These are phyloP conservation scores for Stephanodiscus triporus DNA, from an alignment of 108 stramenopile species.

Conservation along the genomic window DNA sequence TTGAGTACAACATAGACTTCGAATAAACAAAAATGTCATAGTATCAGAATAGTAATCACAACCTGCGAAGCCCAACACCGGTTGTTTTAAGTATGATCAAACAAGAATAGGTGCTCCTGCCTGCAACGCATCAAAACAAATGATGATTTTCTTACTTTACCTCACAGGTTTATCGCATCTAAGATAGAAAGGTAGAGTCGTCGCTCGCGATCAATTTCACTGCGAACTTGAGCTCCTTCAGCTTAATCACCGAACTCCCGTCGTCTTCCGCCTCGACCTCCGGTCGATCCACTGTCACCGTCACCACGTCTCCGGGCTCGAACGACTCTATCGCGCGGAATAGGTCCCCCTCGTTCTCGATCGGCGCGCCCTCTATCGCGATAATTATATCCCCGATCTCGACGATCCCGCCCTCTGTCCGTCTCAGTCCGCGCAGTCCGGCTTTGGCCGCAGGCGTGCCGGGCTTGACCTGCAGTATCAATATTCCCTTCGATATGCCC, in stretches of 20 bases:
- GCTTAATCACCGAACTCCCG: conserved; percentile 33
- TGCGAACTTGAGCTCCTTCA: conserved; percentile 42
- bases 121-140: no score
- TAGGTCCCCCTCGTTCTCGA: conserved; percentile 89
- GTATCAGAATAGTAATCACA: no score
- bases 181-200: conserved; percentile 38
- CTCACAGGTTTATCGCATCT: conserved; percentile 18
- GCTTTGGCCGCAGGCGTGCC: conserved; percentile 71
- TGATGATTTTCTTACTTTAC: no score
- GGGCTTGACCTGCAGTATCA: conserved; percentile 90
- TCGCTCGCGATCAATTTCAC: conserved; percentile 50
- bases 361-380: conserved; percentile 66
- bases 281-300: conserved; percentile 76
- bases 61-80: no score
- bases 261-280: conserved; percentile 28
- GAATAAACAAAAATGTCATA: no score
- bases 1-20: no score
- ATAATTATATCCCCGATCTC: conserved; percentile 94
- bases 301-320: conserved; percentile 84
- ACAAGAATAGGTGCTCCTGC: no score
- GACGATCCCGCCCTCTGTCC: conserved; percentile 76
- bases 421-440: conserved; percentile 71
- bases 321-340: conserved; percentile 87
- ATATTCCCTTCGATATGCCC: conserved; percentile 88
- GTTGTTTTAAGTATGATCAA: no score